Evolutionary conservation across 345 rosid genomes (phyloP).

Genomic region (Lagerstroemia speciosa): DNA sequence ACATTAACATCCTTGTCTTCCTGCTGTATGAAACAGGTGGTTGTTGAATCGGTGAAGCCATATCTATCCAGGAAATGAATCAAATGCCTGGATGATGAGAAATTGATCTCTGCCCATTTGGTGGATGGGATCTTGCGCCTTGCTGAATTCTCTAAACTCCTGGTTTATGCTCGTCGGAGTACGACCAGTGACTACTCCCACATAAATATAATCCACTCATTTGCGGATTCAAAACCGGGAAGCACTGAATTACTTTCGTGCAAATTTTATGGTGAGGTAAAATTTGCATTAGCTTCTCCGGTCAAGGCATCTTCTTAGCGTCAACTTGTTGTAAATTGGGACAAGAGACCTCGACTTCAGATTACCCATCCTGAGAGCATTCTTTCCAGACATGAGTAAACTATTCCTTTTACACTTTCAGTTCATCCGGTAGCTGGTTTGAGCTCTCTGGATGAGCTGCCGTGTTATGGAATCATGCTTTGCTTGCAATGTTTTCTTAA

Average conservation of each 20-base stretch:
- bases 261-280: background rate
- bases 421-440: no score
- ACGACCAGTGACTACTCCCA: background rate
- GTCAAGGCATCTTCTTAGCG: background rate
- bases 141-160: background rate
- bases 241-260: background rate
- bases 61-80: conserved; percentile 37
- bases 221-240: background rate
- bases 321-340: background rate
- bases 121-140: background rate
- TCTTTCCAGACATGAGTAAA: background rate
- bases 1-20: background rate
- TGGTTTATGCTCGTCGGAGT: background rate
- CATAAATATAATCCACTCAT: background rate
- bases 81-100: background rate
- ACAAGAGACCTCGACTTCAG: background rate
- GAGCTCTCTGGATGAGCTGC: no score
- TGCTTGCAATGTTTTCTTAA: no score
- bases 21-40: conserved; percentile 29
- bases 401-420: no score
- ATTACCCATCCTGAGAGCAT: background rate
- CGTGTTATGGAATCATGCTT: no score
- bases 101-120: background rate
- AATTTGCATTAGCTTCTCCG: background rate
- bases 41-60: conserved; percentile 60